Evolutionary conservation across 768 basidiomycete genomes (phyloP).

Genomic region (Leccinum subtestaceum): DNA sequence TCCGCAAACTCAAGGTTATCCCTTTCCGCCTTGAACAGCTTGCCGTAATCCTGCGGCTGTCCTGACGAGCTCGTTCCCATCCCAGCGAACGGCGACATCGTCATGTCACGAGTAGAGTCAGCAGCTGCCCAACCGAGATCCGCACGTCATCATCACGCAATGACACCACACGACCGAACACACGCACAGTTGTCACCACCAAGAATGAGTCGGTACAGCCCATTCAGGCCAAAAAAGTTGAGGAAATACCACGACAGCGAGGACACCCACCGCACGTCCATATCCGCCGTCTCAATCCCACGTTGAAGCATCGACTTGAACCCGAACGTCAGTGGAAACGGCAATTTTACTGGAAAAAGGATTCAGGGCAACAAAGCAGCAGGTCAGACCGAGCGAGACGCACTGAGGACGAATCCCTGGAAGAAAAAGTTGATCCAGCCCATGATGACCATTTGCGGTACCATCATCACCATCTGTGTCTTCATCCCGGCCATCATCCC

Average conservation of each 20-base stretch:
- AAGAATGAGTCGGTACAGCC: slow-evolving; percentile 89
- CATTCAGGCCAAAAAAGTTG: slow-evolving; percentile 97
- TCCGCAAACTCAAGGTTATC: slow-evolving; percentile 93
- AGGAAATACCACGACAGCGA: slow-evolving; percentile 99
- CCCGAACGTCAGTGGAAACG: slow-evolving; percentile 93
- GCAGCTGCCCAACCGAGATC: slow-evolving; percentile 51
- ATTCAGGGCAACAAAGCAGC: background rate
- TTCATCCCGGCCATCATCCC: slow-evolving; percentile 99
- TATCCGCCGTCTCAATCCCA: slow-evolving; percentile 90
- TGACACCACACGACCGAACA: slow-evolving; percentile 1
- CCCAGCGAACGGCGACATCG: slow-evolving; percentile 62
- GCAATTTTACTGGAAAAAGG: slow-evolving; percentile 74
- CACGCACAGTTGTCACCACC: slow-evolving; percentile 83
- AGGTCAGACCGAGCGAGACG: slow-evolving; percentile 34
- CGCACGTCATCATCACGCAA: slow-evolving; percentile 14
- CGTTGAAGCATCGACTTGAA: slow-evolving; percentile 99
- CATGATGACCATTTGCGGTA: slow-evolving; percentile 98
- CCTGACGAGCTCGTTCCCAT: slow-evolving; percentile 44
- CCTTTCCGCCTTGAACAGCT: slow-evolving; percentile 85
- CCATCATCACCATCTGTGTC: slow-evolving; percentile 99
- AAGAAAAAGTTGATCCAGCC: slow-evolving; percentile 99
- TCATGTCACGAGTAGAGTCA: slow-evolving; percentile 74
- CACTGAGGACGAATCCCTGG: slow-evolving; percentile 96
- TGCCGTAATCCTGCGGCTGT: slow-evolving; percentile 81
- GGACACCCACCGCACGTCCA: slow-evolving; percentile 99